phyloP scores from a whole-genome alignment of 495 filamentous ascomycete species.

The Echria macrotheca region DNA sequence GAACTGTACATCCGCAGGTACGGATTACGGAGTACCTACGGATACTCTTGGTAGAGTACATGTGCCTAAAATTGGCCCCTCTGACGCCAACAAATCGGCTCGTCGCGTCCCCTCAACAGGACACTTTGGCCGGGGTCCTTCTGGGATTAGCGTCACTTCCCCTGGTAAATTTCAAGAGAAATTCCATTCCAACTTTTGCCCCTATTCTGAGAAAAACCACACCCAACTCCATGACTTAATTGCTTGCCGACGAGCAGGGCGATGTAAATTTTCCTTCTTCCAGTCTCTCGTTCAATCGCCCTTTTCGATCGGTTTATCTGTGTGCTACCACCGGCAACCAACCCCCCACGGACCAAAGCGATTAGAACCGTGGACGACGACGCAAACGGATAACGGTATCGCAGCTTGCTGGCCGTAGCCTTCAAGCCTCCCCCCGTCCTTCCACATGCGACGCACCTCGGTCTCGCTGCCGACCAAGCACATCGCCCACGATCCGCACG shows the following conservation, averaged over 20 bases:
- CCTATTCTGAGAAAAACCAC: background rate
- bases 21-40: no score
- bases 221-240: no score
- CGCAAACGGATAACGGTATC: no score
- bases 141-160: conserved; percentile 1
- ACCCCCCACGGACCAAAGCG: no score
- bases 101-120: background rate
- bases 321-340: no score
- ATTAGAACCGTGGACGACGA: no score
- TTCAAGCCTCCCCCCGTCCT: background rate
- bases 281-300: conserved; percentile 6
- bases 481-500: conserved; percentile 50
- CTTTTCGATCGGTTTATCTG: background rate
- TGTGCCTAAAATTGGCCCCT: no score
- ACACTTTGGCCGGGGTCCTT: conserved; percentile 10
- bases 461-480: conserved; percentile 55
- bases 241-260: background rate
- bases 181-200: conserved; percentile 4
- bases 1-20: no score
- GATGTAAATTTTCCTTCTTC: background rate
- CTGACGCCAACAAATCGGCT: conserved; percentile 6
- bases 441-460: conserved; percentile 53
- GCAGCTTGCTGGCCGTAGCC: conserved; percentile 3
- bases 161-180: conserved; percentile 1
- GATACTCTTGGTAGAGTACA: no score